Base-by-base conservation (phyloP, 371 early-diverging fungal species). In the Actinomortierella ambigua region DNA sequence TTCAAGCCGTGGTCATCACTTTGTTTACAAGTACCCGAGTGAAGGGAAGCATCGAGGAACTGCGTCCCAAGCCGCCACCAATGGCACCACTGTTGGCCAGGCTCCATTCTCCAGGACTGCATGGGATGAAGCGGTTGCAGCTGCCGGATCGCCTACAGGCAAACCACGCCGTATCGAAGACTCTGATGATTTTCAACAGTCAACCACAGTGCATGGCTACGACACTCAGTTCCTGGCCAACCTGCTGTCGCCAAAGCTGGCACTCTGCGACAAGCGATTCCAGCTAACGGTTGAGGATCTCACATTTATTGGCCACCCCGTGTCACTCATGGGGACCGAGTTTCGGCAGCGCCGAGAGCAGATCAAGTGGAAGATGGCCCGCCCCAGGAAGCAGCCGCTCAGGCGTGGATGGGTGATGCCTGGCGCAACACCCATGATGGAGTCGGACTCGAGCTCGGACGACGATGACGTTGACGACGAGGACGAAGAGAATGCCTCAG, bases 261-360 rank as follows among this genome's bases (percentile, higher is more conserved):
- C 88, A 5, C 76, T 93, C 3, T 87, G 93, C 59, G 90, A 91
- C 71, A 77, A 82, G 26, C 82, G 85, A 53, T 94, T 94, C 68
- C 90, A 91, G 63, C 80, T 94, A n/a, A 82, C 85, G 15, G 85
- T 94, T 27, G 91, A 94, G 57, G 88, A 89, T 50, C 43, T 92
- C 55, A 88, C 88, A 0, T 92, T 93, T 82, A 86, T 94, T 23
- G 89, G 88, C 0, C 88, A 86, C 59, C 88, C 88, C 2, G 84
- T 87, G 20, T 83, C 81, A 41, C 59, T 86, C 4, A 58, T 83
- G 47, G 59, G 88, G 50, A 66, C 82, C 68, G 57, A 85, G 76
- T 56, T 70, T 79, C 17, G 68, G 78, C 66, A 76, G 66, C 55
- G 79, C 69, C 56, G 83, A 15, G 53, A 64, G 48, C 61, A 61